A percentile compares a stretch with the other conserved stretches of the same genome.
Conservation (phyloP, 2,329 filamentous ascomycete genomes). For the Fusarium sp. region DNA sequence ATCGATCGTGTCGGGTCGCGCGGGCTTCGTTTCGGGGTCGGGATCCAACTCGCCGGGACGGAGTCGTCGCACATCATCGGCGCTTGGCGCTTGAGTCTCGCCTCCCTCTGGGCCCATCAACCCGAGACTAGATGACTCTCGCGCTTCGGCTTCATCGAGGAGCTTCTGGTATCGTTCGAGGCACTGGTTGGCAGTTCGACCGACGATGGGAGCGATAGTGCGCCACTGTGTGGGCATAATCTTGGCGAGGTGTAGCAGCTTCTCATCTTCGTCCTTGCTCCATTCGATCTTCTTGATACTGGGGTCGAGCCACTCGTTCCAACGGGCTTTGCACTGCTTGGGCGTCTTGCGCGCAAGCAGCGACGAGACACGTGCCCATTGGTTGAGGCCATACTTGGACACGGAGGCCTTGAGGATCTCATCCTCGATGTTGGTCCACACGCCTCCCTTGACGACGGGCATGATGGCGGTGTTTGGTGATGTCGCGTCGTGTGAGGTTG, state of each 20-base stretch:
- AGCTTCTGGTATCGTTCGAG: slow-evolving; percentile 97
- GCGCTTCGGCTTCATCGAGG: slow-evolving; percentile 92
- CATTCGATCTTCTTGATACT: slow-evolving; percentile 99
- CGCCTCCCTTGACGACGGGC: slow-evolving; percentile 79
- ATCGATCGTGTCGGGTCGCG: slow-evolving; percentile 95
- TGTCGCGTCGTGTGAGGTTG: slow-evolving; percentile 28
- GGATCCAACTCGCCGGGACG: slow-evolving; percentile 95
- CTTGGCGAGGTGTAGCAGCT: slow-evolving; percentile 94
- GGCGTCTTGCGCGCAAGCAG: slow-evolving; percentile 96
- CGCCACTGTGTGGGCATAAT: slow-evolving; percentile 99
- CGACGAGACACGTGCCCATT: slow-evolving; percentile 98
- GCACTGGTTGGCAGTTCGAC: slow-evolving; percentile 95
- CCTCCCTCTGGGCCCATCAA: slow-evolving; percentile 87
- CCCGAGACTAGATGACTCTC: slow-evolving; percentile 85
- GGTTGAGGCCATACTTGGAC: slow-evolving; percentile 94
- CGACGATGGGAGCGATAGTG: slow-evolving; percentile 96
- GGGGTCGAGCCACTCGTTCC: slow-evolving; percentile 98
- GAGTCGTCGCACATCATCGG: slow-evolving; percentile 89
- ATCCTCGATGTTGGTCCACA: slow-evolving; percentile 85
- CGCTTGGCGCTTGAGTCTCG: slow-evolving; percentile 87
- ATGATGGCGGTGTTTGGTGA: slow-evolving; percentile 55
- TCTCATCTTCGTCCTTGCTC: slow-evolving; percentile 99
- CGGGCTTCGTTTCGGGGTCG: slow-evolving; percentile 97
- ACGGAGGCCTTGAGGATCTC: slow-evolving; percentile 97
- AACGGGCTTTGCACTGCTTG: slow-evolving; percentile 99